Percentiles rank a stretch among this genome's conserved stretches.
Conservation (phyloP, 2,329 filamentous ascomycete species). For the Zasmidium citrigriseum region DNA sequence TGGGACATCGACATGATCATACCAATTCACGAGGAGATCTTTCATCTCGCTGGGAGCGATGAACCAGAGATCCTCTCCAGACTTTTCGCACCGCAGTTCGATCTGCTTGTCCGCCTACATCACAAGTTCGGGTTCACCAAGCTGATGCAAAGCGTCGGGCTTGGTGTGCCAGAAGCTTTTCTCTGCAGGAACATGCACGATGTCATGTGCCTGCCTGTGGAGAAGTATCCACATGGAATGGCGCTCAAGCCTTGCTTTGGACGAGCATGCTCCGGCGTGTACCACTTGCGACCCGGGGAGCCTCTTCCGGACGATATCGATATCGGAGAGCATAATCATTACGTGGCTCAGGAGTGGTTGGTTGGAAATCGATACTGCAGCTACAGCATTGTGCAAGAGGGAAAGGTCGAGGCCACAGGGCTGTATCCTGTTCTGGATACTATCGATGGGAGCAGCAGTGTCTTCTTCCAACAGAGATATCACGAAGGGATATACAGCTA, state of each 20-base stretch:
- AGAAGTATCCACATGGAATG: slow-evolving; percentile 26
- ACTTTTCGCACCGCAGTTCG: slow-evolving; percentile 32
- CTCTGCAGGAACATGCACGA: slow-evolving; percentile 29
- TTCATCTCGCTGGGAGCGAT: slow-evolving; percentile 30
- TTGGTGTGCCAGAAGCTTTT: slow-evolving; percentile 28
- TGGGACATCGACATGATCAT: slow-evolving; percentile 26
- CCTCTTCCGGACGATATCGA: slow-evolving; percentile 14
- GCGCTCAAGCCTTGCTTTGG: slow-evolving; percentile 36
- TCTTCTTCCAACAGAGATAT: slow-evolving; percentile 29
- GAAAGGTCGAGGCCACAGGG: slow-evolving; percentile 28
- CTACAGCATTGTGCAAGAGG: slow-evolving; percentile 32
- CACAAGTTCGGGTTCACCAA: slow-evolving; percentile 35
- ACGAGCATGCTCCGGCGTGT: slow-evolving; percentile 21
- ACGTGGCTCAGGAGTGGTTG: slow-evolving; percentile 36
- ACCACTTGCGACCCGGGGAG: slow-evolving; percentile 18
- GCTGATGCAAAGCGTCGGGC: slow-evolving; percentile 24
- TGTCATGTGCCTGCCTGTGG: slow-evolving; percentile 14
- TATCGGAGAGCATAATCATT: slow-evolving; percentile 19
- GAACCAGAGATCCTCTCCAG: slow-evolving; percentile 27
- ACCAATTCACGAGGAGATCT: slow-evolving; percentile 37
- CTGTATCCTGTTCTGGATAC: slow-evolving; percentile 35
- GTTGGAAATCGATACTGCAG: slow-evolving; percentile 32
- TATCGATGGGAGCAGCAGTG: slow-evolving; percentile 32
- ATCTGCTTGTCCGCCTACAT: slow-evolving; percentile 31
- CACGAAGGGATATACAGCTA: slow-evolving; percentile 28